phyloP scores from a whole-genome alignment of 331 rosid species.

The Acacia concinna region DNA sequence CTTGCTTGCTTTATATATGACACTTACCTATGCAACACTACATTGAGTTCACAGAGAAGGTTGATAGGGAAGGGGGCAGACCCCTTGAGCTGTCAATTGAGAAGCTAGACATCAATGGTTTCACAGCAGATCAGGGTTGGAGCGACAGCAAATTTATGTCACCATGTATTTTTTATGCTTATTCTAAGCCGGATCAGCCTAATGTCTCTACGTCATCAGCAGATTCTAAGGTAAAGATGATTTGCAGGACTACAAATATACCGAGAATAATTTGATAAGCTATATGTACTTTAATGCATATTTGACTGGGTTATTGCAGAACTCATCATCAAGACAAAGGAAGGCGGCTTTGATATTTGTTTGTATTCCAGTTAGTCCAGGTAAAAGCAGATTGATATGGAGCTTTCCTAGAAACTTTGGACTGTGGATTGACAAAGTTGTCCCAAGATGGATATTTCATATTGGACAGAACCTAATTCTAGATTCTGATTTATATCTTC shows the following conservation, averaged over 20 bases:
- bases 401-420: constrained; percentile 86
- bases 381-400: constrained; percentile 90
- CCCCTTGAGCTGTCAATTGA: constrained; percentile 64
- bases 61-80: constrained; percentile 94
- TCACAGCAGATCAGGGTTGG: constrained; percentile 52
- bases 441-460: constrained; percentile 91
- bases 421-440: constrained; percentile 64
- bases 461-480: constrained; percentile 76
- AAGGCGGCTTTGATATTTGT: constrained; percentile 53
- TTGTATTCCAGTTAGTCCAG: constrained; percentile 92
- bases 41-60: constrained; percentile 54
- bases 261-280: neutral
- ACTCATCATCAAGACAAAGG: constrained; percentile 40
- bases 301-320: constrained; percentile 49
- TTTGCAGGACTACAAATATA: neutral
- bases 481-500: constrained; percentile 92
- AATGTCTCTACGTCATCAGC: constrained; percentile 40
- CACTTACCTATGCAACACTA: constrained; percentile 17
- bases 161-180: constrained; percentile 61
- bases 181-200: constrained; percentile 36
- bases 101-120: constrained; percentile 60
- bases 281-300: neutral
- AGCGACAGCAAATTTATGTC: constrained; percentile 54
- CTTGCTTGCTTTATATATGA: constrained; percentile 13
- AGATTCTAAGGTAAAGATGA: constrained; percentile 51